phyloP scores from a whole-genome alignment of 2,329 filamentous ascomycete genomes.

The Cladobotryum mycophilum region DNA sequence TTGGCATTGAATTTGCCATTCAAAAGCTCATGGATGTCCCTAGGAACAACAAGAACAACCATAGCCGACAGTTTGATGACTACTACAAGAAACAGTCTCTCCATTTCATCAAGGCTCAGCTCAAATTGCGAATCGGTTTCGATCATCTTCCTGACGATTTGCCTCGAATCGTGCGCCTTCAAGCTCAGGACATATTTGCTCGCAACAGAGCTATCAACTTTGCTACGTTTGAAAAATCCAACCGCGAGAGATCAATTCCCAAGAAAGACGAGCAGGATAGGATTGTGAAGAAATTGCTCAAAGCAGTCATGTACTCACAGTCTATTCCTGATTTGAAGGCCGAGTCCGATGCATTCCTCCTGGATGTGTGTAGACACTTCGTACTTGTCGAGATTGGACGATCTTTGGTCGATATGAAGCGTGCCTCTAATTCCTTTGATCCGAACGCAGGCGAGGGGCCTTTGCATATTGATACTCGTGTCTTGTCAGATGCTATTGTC shows the following conservation, averaged over 20 bases:
- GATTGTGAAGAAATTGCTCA: constrained; percentile 77
- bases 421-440: constrained; percentile 72
- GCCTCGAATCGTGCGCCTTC: constrained; percentile 73
- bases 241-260: constrained; percentile 72
- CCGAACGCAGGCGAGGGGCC: constrained; percentile 81
- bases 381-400: constrained; percentile 83
- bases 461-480: constrained; percentile 76
- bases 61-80: constrained; percentile 59
- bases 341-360: constrained; percentile 68
- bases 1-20: constrained; percentile 84
- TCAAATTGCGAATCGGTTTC: constrained; percentile 83
- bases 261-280: constrained; percentile 84
- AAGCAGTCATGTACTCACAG: constrained; percentile 78
- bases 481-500: constrained; percentile 82
- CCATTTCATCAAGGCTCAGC: constrained; percentile 76
- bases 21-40: constrained; percentile 78
- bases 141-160: constrained; percentile 89
- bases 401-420: constrained; percentile 74
- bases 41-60: constrained; percentile 48
- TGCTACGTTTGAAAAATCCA: constrained; percentile 65
- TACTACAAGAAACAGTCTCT: constrained; percentile 95
- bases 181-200: constrained; percentile 77
- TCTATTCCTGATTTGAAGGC: constrained; percentile 75
- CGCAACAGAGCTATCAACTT: constrained; percentile 66
- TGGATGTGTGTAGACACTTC: constrained; percentile 82